phyloP scores from a whole-genome alignment of 2,329 filamentous ascomycete genomes.

The Colletotrichum sidae region DNA sequence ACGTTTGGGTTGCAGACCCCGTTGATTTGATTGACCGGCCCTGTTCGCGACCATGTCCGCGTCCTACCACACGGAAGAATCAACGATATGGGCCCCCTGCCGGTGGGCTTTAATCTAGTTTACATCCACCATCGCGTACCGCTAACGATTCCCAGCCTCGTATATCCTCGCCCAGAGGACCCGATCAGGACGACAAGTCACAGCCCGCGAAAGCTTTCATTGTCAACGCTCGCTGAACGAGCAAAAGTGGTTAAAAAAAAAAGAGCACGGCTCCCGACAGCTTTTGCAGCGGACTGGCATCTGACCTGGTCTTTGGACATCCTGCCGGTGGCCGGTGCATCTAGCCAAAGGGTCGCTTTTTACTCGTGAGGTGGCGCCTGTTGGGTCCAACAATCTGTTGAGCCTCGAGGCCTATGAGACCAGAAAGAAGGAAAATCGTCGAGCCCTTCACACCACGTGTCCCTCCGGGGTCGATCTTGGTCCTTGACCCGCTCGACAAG shows the following conservation, averaged over 20 bases:
- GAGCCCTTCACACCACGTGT: slow-evolving; percentile 26
- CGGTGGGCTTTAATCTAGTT: slow-evolving; percentile 18
- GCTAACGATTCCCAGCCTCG: slow-evolving; percentile 29
- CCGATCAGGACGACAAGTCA: slow-evolving; percentile 10
- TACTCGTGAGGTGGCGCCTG: too few species aligned
- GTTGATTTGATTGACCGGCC: slow-evolving; percentile 4
- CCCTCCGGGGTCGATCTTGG: slow-evolving; percentile 24
- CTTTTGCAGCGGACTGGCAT: neutral
- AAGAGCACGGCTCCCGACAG: neutral
- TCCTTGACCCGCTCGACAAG: slow-evolving; percentile 15
- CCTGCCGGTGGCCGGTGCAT: too few species aligned
- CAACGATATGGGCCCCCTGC: slow-evolving; percentile 29
- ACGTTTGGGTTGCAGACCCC: slow-evolving; percentile 16
- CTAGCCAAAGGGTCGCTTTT: too few species aligned
- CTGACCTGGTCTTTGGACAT: neutral
- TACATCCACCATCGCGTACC: neutral
- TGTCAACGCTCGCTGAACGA: neutral
- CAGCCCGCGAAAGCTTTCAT: slow-evolving; percentile 21
- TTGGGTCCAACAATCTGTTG: neutral
- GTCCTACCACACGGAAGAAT: slow-evolving; percentile 22
- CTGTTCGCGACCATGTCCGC: slow-evolving; percentile 2
- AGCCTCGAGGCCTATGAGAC: neutral
- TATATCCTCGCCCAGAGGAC: slow-evolving; percentile 20
- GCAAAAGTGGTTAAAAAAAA: neutral
- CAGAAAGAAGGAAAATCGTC: slow-evolving; percentile 12